A percentile compares a stretch with the other conserved stretches of the same genome.
Evolutionary conservation across 2,329 filamentous ascomycete genomes (phyloP).

Genomic region (Fusarium penzigii): DNA sequence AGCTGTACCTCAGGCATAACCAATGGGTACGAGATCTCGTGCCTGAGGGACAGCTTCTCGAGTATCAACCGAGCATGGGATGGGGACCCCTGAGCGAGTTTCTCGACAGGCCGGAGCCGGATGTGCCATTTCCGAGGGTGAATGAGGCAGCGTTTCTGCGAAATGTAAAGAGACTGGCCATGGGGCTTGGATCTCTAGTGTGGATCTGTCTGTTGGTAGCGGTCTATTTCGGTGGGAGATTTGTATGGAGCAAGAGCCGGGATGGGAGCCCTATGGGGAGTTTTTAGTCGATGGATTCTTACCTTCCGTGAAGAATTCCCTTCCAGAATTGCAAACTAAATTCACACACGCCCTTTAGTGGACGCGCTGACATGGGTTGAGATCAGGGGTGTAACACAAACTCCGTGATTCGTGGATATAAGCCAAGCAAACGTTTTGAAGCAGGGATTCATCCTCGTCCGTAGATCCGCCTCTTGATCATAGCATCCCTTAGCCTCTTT

Average conservation of each 20-base stretch:
- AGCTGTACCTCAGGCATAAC: conserved; percentile 18
- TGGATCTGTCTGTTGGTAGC: conserved; percentile 14
- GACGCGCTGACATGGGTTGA: no score
- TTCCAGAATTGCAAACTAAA: neutral
- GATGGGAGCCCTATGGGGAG: neutral
- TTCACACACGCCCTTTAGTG: no score
- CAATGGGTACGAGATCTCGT: conserved; percentile 18
- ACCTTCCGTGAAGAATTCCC: neutral
- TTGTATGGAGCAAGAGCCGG: neutral
- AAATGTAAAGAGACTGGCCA: conserved; percentile 19
- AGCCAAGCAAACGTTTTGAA: no score
- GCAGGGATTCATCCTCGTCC: no score
- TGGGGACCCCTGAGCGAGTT: conserved; percentile 16
- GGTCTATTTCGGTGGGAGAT: conserved; percentile 4
- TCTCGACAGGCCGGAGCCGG: conserved; percentile 9
- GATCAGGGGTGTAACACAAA: no score
- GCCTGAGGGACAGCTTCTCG: conserved; percentile 10
- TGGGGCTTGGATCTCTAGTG: conserved; percentile 18
- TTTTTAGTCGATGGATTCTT: neutral
- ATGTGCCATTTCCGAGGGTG: conserved; percentile 14
- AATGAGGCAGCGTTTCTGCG: conserved; percentile 22
- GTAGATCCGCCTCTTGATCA: no score
- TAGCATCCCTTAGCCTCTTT: no score
- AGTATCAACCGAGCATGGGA: conserved; percentile 22
- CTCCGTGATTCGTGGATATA: no score